Evolutionary conservation across 305 asterid species (phyloP).

Genomic region (Fraxinus floribunda): DNA sequence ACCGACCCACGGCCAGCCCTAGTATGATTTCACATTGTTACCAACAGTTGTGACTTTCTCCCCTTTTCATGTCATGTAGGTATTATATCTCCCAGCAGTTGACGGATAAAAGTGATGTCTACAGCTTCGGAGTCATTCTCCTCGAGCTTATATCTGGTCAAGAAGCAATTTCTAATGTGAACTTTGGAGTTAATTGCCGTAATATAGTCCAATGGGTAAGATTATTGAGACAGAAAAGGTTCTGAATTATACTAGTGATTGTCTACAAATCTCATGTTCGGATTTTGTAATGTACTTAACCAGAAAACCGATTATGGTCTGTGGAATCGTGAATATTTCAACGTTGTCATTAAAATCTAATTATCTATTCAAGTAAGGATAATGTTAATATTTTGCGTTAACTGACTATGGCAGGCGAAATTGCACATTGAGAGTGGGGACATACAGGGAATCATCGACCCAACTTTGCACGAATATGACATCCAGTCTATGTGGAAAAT

Average conservation of each 20-base stretch:
- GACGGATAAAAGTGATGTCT: conserved; percentile 94
- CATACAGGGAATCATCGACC: conserved; percentile 92
- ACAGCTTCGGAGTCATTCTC: conserved; percentile 94
- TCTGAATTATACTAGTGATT: background rate
- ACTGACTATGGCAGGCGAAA: conserved; percentile 61
- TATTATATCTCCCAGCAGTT: conserved; percentile 95
- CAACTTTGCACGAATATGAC: conserved; percentile 62
- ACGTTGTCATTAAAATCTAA: background rate
- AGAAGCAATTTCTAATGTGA: conserved; percentile 93
- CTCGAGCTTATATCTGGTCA: conserved; percentile 93
- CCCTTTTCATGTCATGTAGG: conserved; percentile 39
- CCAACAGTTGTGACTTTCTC: background rate
- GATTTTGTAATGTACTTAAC: background rate
- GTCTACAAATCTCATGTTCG: background rate
- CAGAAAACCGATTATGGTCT: background rate
- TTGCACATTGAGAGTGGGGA: conserved; percentile 90
- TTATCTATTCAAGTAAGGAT: background rate
- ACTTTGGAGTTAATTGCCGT: conserved; percentile 79
- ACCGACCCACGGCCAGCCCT: no score
- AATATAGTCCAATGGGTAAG: conserved; percentile 98
- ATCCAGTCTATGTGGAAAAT: conserved; percentile 98
- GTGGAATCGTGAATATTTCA: background rate
- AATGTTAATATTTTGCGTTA: background rate
- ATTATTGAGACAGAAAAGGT: background rate
- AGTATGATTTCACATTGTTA: background rate